Evolutionary conservation across 2,329 filamentous ascomycete genomes (phyloP).

Genomic region (Cytospora paraplurivora): DNA sequence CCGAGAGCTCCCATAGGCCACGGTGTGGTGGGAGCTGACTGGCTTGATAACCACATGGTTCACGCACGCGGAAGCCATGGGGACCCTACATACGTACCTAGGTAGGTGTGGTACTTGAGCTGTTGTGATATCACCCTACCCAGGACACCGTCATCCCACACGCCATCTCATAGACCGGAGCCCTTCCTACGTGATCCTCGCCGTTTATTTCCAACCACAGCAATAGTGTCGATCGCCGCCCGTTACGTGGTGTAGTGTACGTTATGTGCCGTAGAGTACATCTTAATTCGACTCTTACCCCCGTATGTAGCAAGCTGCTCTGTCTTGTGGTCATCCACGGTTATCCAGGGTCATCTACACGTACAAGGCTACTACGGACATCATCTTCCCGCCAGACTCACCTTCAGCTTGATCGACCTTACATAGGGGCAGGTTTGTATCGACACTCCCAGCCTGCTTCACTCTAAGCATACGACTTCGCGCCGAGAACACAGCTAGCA

Average conservation of each 20-base stretch:
- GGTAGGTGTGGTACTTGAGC: background rate
- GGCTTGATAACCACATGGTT: too few species aligned
- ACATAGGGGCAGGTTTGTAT: background rate
- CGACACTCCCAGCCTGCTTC: background rate
- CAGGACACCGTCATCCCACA: background rate
- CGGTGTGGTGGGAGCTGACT: too few species aligned
- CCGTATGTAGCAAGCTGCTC: too few species aligned
- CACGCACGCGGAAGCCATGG: background rate
- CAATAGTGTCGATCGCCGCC: background rate
- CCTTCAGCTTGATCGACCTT: too few species aligned
- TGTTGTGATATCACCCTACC: background rate
- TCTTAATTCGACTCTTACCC: too few species aligned
- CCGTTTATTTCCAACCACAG: background rate
- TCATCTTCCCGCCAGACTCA: too few species aligned
- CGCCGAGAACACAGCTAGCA: background rate
- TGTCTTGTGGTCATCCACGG: too few species aligned
- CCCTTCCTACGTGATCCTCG: background rate
- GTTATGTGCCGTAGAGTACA: too few species aligned
- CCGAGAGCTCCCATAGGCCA: background rate
- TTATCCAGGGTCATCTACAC: too few species aligned
- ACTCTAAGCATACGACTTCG: slow-evolving; percentile 7
- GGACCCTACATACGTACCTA: background rate
- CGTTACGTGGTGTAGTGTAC: background rate
- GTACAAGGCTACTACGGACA: too few species aligned
- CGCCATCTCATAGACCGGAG: background rate